phyloP scores from a whole-genome alignment of 345 rosid genomes.

The Populus pruinosa region DNA sequence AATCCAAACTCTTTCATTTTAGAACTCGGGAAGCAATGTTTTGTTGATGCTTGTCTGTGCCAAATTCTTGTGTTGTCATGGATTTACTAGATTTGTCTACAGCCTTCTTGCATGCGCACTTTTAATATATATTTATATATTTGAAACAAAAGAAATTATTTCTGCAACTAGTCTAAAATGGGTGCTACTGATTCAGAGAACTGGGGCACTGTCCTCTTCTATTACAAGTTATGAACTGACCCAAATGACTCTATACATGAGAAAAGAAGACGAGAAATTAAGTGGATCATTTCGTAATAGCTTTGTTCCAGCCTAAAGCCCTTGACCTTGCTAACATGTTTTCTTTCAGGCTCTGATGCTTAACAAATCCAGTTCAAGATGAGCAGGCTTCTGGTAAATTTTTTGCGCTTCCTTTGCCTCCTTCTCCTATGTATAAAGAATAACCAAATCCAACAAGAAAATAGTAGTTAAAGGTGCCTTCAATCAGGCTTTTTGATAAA shows the following conservation, averaged over 20 bases:
- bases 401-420: background rate
- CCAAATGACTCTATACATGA: background rate
- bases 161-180: too few relatives aligned
- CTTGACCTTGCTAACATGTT: background rate
- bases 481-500: background rate
- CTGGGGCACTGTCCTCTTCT: too few relatives aligned
- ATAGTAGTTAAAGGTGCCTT: background rate
- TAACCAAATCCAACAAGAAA: background rate
- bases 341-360: background rate
- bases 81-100: background rate
- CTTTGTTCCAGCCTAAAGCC: background rate
- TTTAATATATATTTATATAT: too few relatives aligned
- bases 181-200: too few relatives aligned
- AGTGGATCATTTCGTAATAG: background rate
- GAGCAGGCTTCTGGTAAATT: background rate
- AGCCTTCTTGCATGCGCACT: background rate
- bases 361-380: background rate
- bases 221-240: too few relatives aligned
- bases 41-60: background rate
- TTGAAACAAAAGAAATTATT: too few relatives aligned
- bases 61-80: background rate
- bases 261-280: background rate
- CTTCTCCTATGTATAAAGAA: background rate
- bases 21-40: background rate
- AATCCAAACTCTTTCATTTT: background rate